These are phyloP conservation scores for Boeremia exigua DNA, from an alignment of 2,329 filamentous ascomycete species.

Conservation along the genomic window DNA sequence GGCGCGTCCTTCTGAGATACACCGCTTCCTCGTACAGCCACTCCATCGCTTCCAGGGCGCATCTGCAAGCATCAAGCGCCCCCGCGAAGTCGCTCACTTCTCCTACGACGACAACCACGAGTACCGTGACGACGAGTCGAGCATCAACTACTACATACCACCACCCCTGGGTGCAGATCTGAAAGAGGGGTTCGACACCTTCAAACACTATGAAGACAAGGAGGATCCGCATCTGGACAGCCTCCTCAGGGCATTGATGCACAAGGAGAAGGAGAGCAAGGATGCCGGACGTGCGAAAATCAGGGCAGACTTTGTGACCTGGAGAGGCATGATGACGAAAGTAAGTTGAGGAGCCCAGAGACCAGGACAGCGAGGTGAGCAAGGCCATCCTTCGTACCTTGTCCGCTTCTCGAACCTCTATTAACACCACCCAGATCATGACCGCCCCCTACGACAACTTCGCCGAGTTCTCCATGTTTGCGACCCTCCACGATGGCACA, in stretches of 20 bases:
- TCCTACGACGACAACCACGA: conserved; percentile 87
- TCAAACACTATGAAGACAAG: conserved; percentile 81
- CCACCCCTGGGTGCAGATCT: conserved; percentile 74
- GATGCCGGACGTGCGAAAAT: conserved; percentile 63
- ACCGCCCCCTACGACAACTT: conserved; percentile 79
- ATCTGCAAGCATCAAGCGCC: conserved; percentile 44
- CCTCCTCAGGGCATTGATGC: conserved; percentile 76
- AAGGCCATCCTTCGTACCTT: conserved; percentile 20
- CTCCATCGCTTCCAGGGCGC: conserved; percentile 43
- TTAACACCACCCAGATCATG: conserved; percentile 70
- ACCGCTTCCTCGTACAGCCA: conserved; percentile 40
- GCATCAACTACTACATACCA: conserved; percentile 87
- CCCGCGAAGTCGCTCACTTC: conserved; percentile 87
- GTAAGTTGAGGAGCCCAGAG: conserved; percentile 52
- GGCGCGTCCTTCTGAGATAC: not conserved
- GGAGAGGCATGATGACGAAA: conserved; percentile 99
- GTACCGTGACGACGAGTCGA: conserved; percentile 77
- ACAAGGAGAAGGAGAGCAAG: conserved; percentile 77
- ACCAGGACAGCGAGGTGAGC: conserved; percentile 22
- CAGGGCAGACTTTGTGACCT: conserved; percentile 83
- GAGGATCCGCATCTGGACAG: conserved; percentile 88
- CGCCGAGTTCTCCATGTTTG: conserved; percentile 93
- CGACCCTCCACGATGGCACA: conserved; percentile 83
- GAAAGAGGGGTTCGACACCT: conserved; percentile 79
- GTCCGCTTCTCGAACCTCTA: not conserved